A percentile compares a stretch with the other conserved stretches of the same genome.
Conservation (phyloP, 2,329 filamentous ascomycete species). For the Colletotrichum caudatum region DNA sequence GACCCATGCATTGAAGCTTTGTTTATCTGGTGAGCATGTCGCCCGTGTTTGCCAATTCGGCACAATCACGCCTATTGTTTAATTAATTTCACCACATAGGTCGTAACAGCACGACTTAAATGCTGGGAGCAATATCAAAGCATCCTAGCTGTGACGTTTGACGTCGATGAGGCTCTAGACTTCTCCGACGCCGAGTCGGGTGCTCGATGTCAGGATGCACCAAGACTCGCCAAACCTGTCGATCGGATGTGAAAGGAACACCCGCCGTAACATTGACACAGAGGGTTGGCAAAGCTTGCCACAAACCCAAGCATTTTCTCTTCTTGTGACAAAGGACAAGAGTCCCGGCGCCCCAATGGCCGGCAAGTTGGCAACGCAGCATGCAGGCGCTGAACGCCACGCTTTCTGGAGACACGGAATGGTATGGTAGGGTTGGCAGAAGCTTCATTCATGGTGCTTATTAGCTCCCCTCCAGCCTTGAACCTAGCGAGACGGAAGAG, state of each 20-base stretch:
- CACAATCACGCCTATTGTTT: neutral
- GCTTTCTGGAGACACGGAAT: constrained; percentile 1
- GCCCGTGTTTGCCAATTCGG: neutral
- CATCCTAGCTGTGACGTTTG: neutral
- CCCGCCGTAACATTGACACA: constrained; percentile 8
- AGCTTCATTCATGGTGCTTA: constrained; percentile 24
- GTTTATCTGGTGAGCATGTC: neutral
- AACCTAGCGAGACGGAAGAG: neutral
- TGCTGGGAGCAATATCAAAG: neutral
- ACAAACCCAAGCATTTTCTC: constrained; percentile 20
- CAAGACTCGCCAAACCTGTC: constrained; percentile 28
- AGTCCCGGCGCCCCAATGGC: constrained; percentile 20
- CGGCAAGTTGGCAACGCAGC: neutral
- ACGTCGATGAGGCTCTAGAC: constrained; percentile 19
- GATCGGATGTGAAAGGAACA: constrained; percentile 10
- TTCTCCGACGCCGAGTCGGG: constrained; percentile 26
- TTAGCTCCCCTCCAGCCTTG: neutral
- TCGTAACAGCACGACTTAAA: neutral
- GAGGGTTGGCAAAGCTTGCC: constrained; percentile 23
- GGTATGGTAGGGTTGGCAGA: constrained; percentile 21
- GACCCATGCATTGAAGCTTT: neutral
- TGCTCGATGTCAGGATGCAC: constrained; percentile 33
- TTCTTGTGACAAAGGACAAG: constrained; percentile 33
- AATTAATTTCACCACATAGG: neutral
- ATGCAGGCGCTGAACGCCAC: constrained; percentile 19